A percentile compares a stretch with the other conserved stretches of the same genome.
Evolutionary conservation across 2,329 filamentous ascomycete species (phyloP).

Genomic region (Apiospora aurea): DNA sequence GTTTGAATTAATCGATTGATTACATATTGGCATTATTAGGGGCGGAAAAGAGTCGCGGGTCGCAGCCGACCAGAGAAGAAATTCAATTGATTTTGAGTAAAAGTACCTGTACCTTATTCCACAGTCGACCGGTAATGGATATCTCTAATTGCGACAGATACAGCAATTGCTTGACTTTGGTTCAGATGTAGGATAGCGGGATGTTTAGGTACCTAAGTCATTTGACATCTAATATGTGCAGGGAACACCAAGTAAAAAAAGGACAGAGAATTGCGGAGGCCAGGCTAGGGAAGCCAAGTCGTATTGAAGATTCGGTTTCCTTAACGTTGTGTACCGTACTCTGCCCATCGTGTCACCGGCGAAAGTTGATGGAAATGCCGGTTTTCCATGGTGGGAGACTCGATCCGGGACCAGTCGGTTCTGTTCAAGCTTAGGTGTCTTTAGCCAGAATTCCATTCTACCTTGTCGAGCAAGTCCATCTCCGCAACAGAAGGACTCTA

Average conservation of each 20-base stretch:
- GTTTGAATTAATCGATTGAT: not conserved
- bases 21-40: not conserved
- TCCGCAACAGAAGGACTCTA: not conserved
- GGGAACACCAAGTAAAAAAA: not conserved
- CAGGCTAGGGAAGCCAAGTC: not conserved
- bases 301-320: not conserved
- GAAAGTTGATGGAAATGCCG: not conserved
- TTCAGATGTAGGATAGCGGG: not conserved
- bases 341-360: not conserved
- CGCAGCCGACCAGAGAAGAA: not conserved
- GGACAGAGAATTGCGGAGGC: not conserved
- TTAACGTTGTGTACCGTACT: not conserved
- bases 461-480: not conserved
- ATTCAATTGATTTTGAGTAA: not conserved
- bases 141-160: slow-evolving; percentile 1
- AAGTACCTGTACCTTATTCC: slow-evolving; percentile 3
- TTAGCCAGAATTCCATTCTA: not conserved
- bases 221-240: not conserved
- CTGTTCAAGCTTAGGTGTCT: not conserved
- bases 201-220: not conserved
- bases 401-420: not conserved
- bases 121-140: not conserved
- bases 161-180: not conserved
- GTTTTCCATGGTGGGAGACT: not conserved
- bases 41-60: not conserved